A percentile compares a stretch with the other conserved stretches of the same genome.
phyloP scores from a whole-genome alignment of 2,329 filamentous ascomycete genomes.

The Colletotrichum tofieldiae region DNA sequence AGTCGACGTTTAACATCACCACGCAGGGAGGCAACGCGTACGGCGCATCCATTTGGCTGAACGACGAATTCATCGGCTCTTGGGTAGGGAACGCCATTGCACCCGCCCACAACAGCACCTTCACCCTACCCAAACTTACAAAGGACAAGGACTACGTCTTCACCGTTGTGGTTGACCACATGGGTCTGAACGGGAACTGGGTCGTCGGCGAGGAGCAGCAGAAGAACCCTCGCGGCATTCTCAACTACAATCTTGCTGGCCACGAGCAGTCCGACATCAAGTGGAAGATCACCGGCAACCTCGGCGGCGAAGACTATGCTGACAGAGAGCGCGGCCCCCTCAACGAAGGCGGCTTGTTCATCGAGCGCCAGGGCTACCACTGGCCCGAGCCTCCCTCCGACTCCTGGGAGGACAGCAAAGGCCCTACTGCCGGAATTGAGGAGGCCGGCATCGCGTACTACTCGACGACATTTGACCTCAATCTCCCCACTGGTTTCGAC shows the following conservation, averaged over 20 bases:
- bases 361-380: slow-evolving; percentile 71
- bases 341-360: slow-evolving; percentile 73
- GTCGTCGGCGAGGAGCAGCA: slow-evolving; percentile 68
- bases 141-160: slow-evolving; percentile 70
- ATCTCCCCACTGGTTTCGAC: slow-evolving; percentile 68
- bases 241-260: slow-evolving; percentile 68
- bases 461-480: slow-evolving; percentile 66
- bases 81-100: slow-evolving; percentile 68
- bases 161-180: slow-evolving; percentile 79
- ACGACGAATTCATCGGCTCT: slow-evolving; percentile 73
- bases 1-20: slow-evolving; percentile 67
- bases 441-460: slow-evolving; percentile 70
- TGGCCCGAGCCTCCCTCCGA: slow-evolving; percentile 64
- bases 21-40: slow-evolving; percentile 78
- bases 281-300: slow-evolving; percentile 76
- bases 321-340: slow-evolving; percentile 71
- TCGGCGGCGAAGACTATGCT: slow-evolving; percentile 70
- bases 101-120: slow-evolving; percentile 66
- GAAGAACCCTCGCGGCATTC: slow-evolving; percentile 72
- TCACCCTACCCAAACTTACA: slow-evolving; percentile 67
- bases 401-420: slow-evolving; percentile 57
- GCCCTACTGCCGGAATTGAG: slow-evolving; percentile 55
- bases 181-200: slow-evolving; percentile 77
- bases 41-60: slow-evolving; percentile 75
- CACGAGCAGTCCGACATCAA: slow-evolving; percentile 62